phyloP scores from a whole-genome alignment of 2,329 filamentous ascomycete genomes.

The Cercospora sesami region DNA sequence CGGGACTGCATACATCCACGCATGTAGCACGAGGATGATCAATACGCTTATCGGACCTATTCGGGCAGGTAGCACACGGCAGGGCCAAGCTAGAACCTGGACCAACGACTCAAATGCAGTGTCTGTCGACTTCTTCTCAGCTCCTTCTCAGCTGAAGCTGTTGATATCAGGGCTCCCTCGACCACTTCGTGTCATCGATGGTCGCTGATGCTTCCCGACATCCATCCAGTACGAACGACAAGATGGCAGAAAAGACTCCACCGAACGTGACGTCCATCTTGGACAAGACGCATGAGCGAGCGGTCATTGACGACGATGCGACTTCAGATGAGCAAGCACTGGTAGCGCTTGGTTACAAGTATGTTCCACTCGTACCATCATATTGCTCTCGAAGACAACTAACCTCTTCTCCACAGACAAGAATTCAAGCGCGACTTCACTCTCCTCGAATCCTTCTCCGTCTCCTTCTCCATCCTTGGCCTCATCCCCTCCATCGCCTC shows the following conservation, averaged over 20 bases:
- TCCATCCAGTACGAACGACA: neutral
- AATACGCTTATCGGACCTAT: neutral
- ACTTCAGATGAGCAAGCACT: constrained; percentile 25
- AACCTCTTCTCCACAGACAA: constrained; percentile 11
- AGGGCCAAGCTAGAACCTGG: neutral
- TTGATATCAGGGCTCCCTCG: neutral
- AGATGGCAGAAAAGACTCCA: neutral
- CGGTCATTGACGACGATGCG: constrained; percentile 23
- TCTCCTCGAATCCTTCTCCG: constrained; percentile 39
- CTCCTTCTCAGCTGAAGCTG: neutral
- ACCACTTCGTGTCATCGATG: neutral
- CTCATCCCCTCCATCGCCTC: constrained; percentile 44
- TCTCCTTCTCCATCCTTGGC: constrained; percentile 42
- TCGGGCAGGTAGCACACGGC: neutral
- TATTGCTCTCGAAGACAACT: neutral
- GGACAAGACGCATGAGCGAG: constrained; percentile 22
- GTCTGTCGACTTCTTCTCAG: neutral
- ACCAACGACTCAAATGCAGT: neutral
- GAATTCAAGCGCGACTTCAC: constrained; percentile 36
- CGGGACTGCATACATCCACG: neutral
- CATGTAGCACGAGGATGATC: neutral
- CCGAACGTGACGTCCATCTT: constrained; percentile 25
- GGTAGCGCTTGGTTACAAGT: constrained; percentile 30
- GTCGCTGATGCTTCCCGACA: neutral
- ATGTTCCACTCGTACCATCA: neutral